Base-by-base conservation (phyloP, 1,139 yeast species). In the Magnusiomyces fungicola region DNA sequence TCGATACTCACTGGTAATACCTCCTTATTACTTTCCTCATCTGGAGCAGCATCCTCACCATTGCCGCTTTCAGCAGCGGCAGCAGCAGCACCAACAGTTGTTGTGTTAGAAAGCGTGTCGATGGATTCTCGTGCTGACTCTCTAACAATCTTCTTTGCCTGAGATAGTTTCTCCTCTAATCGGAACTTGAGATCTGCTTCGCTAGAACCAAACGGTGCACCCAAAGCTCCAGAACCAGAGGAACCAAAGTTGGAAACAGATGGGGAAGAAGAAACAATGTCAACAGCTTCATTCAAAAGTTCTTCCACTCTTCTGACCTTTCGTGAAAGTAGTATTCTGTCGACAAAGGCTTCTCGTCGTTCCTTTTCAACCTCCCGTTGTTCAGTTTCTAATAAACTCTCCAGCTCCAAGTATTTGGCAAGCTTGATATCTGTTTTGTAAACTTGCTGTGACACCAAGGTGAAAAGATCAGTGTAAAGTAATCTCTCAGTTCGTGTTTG, bases 401-500 rank as follows among this genome's bases (percentile, higher is more conserved):
- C 98, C 53, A 90, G 73, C 56, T 80, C 79, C 48, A 75, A 76
- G 51, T 90, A 73, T 58, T 87, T 83, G 21, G 73, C 69, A 56
- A 92, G 67, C 66, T 94, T 92, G 57, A 86, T 66, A 55, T 89
- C 94, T 44, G 90, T 73, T 60, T 89, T 85, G 50, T 80, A 75
- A 56, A 85, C 63, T 66, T 89, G 89, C 46, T 81, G 79, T 59
- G 84, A 83, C 34, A 88, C 75, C 45, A 90, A 76, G 56, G 80
- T 73, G 79, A 88, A 78, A 49, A 66, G 68, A 46, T 67, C 65
- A 39, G 67, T 59, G 48, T 67, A 62, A 64, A 70, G 65, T 61
- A 85, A 88, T 50, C 92, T 72, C 61, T 89, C 97, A 63, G 89
- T 94, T 61, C 79, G 81, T 18, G 81, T 78, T 14, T 95, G 88